phyloP scores from a whole-genome alignment of 2,329 filamentous ascomycete species.

The Colletotrichum tabaci region DNA sequence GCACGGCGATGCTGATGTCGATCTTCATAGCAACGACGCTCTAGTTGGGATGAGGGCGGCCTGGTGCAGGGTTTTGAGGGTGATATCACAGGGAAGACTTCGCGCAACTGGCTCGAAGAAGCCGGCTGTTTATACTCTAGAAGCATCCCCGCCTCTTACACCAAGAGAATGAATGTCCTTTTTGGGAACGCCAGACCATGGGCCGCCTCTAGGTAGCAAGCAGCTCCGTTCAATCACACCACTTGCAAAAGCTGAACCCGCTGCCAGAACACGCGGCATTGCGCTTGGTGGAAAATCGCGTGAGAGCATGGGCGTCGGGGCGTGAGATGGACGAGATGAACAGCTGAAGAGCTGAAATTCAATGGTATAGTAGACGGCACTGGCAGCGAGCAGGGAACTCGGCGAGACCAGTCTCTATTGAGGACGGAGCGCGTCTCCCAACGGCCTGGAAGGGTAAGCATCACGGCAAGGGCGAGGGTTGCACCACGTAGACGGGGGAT shows the following conservation, averaged over 20 bases:
- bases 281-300: slow-evolving; percentile 27
- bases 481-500: slow-evolving; percentile 10
- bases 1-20: background rate
- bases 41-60: background rate
- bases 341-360: background rate
- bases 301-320: slow-evolving; percentile 2
- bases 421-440: slow-evolving; percentile 14
- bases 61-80: too few species aligned
- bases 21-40: slow-evolving; percentile 3
- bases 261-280: slow-evolving; percentile 3
- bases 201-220: background rate
- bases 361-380: background rate
- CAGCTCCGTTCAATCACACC: background rate
- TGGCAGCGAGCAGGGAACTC: background rate
- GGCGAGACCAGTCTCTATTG: slow-evolving; percentile 11
- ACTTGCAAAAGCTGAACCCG: slow-evolving; percentile 18
- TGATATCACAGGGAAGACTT: too few species aligned
- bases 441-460: background rate
- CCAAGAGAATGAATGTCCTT: background rate
- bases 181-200: background rate
- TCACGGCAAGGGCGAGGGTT: background rate
- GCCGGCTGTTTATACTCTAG: background rate
- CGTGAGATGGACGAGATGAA: background rate
- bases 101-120: background rate
- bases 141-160: slow-evolving; percentile 1